Percentiles rank a stretch among this genome's conserved stretches.
Conservation (phyloP, 2,329 filamentous ascomycete genomes). For the Xylaria sp. region DNA sequence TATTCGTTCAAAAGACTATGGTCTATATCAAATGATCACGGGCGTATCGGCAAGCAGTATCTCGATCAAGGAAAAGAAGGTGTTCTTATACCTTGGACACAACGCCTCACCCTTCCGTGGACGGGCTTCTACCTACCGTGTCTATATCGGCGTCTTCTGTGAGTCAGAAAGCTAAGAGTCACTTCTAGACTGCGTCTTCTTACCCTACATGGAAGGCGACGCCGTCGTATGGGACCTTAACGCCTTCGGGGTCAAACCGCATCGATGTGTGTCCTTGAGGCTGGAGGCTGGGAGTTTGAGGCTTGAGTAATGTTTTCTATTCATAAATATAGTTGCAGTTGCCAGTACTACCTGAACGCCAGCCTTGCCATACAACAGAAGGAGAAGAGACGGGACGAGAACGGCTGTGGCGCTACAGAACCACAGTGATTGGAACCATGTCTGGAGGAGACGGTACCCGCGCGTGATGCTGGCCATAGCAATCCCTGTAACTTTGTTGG, state of each 20-base stretch:
- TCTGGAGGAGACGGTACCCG: slow-evolving; percentile 9
- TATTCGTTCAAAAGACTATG: neutral
- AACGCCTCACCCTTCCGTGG: neutral
- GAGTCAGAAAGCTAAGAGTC: slow-evolving; percentile 18
- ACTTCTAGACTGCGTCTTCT: neutral
- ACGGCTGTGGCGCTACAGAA: neutral
- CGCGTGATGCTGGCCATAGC: slow-evolving; percentile 12
- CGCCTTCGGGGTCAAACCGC: neutral
- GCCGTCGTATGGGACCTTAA: neutral
- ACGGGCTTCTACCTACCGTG: neutral
- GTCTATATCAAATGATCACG: neutral
- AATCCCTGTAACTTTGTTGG: slow-evolving; percentile 20
- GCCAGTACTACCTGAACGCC: too few relatives aligned
- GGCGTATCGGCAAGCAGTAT: neutral
- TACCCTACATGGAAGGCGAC: slow-evolving; percentile 7
- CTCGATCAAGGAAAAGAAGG: neutral
- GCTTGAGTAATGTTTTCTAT: too few relatives aligned
- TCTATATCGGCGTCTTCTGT: neutral
- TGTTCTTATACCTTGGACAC: neutral
- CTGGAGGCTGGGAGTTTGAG: too few relatives aligned
- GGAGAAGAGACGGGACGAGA: neutral
- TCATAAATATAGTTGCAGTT: too few relatives aligned
- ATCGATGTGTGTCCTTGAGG: neutral
- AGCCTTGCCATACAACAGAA: slow-evolving; percentile 9
- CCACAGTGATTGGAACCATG: neutral